Base-by-base conservation (phyloP, 129 eudicot species). In the Kitagawia praeruptora region DNA sequence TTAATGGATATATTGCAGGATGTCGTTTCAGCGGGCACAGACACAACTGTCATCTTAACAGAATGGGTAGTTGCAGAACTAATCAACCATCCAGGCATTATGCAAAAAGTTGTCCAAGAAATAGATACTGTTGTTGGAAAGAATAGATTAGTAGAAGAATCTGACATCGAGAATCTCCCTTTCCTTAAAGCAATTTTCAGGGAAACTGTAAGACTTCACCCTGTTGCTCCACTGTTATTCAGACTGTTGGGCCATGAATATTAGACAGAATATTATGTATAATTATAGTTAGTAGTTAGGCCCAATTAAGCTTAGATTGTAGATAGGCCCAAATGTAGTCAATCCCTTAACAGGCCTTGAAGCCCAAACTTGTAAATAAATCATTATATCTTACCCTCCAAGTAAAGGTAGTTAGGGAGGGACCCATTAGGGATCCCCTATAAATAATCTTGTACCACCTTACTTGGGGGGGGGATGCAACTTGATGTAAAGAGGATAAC, bases 171-270 rank as follows among this genome's bases (percentile, higher is more conserved):
- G 42, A 92, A 85, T 25, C 92, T 92, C 15, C 95, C 95, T 2
- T 89, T 83, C 84, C 87, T 92, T 34, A 91, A 92, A 88, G 82
- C 95, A 53, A 86, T 92, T 10, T 83, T 92, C 21, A 92, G 89
- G 45, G 97, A 92, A 85, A 84, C 92, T 1, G 77, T 89, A 66
- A 76, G 97, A 66, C 89, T 91, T 16, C 93, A 91, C 81, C 87
- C 97, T 6, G 76, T 93, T 1, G 84, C 83, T 69, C 93, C 97
- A 11, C 21, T 91, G 77, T 82, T 88, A 7, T 28, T 79, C 14
- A 79, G 97, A 77, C 91, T 31, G 34, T 31, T 31, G 34, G 34
- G 34, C 34, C 34, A 31, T 31, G 34, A 31, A 31, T 31, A 31
- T 31, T 31, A 31, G 34, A 1, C 1, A 31, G 1, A 31, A 31